Percentiles rank a stretch among this genome's conserved stretches.
Conservation (phyloP, 1,284 basidiomycete genomes). For the Cryptococcus sp. region DNA sequence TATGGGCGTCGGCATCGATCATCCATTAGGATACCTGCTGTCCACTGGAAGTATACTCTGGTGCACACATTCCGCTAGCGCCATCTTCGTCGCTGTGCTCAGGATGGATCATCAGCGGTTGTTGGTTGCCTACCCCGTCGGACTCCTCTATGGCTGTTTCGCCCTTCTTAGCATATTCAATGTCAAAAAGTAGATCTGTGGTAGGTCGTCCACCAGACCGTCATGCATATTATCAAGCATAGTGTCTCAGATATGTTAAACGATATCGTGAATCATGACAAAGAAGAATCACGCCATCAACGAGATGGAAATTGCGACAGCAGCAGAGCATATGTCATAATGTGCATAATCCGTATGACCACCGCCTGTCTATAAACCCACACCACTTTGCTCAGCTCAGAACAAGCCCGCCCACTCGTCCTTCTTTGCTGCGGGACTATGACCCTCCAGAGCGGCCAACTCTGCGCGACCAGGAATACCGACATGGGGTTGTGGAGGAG, state of each 20-base stretch:
- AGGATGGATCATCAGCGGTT: constrained; percentile 90
- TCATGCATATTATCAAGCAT: too few relatives aligned
- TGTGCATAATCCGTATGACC: constrained; percentile 1
- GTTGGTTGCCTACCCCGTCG: constrained; percentile 90
- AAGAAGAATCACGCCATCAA: too few relatives aligned
- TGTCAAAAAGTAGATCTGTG: constrained; percentile 35
- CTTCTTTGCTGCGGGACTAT: constrained; percentile 23
- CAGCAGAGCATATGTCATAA: background rate
- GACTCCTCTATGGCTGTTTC: constrained; percentile 87
- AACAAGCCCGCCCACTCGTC: constrained; percentile 51
- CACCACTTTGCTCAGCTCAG: constrained; percentile 9
- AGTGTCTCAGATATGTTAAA: too few relatives aligned
- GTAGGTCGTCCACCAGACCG: background rate
- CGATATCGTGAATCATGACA: too few relatives aligned
- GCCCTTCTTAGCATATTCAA: constrained; percentile 70
- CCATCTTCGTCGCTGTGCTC: constrained; percentile 89
- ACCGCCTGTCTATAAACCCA: background rate
- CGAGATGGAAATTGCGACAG: background rate
- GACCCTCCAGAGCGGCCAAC: constrained; percentile 26
- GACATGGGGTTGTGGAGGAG: constrained; percentile 34
- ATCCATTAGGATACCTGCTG: constrained; percentile 77
- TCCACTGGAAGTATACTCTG: constrained; percentile 80
- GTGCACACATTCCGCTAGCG: constrained; percentile 93
- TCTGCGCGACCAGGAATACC: constrained; percentile 27
- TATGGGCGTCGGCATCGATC: constrained; percentile 82